Base-by-base conservation (phyloP, 495 filamentous ascomycete genomes). In the Penicillium egyptiacum region DNA sequence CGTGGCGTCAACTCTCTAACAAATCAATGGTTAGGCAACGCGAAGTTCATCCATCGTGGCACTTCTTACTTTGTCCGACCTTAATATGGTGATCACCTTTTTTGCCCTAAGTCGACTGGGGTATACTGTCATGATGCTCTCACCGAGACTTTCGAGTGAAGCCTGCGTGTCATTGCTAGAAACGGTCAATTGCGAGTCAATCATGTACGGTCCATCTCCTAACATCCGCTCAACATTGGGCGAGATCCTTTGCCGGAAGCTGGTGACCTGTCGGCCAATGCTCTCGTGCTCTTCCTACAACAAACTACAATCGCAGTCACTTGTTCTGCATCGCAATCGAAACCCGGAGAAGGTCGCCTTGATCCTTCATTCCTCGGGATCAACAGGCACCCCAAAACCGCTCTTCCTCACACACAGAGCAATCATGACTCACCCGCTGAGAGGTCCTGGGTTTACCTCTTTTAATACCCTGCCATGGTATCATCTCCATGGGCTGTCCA, bases 291-390 rank as follows among this genome's bases (percentile, higher is more conserved):
- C 56, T 5, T 41, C 41, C 2, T 26, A 59, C 11, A 55, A 42
- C 12, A 55, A 39, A 2, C 5, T 58, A 1, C 61, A 73, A 40
- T 65, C 75, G 1, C 69, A 68, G 0, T 45, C 71, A 2, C 25
- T 76, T 6, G 44, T 72, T 8, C 56, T 79, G 10, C 69, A 79
- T 47, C 66, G 65, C 8, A 69, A 62, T 47, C 65, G 62, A 3
- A 66, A 67, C 26, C 57, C 63, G 0, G 63, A 69, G 25, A 60
- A 74, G 63, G 67, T 62, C 50, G 60, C 70, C 6, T 56, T 82
- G 39, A 83, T 85, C 14, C 68, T 81, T 43, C 83, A 86, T 62
- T 84, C 81, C 0, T 84, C 81, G 0, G 83, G 83, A 3, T 83
- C 81, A 0, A 86, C 82, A 2, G 82, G 83, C 0, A 72, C 75